phyloP scores from a whole-genome alignment of 2,329 filamentous ascomycete genomes.

The Colletotrichum magnum region DNA sequence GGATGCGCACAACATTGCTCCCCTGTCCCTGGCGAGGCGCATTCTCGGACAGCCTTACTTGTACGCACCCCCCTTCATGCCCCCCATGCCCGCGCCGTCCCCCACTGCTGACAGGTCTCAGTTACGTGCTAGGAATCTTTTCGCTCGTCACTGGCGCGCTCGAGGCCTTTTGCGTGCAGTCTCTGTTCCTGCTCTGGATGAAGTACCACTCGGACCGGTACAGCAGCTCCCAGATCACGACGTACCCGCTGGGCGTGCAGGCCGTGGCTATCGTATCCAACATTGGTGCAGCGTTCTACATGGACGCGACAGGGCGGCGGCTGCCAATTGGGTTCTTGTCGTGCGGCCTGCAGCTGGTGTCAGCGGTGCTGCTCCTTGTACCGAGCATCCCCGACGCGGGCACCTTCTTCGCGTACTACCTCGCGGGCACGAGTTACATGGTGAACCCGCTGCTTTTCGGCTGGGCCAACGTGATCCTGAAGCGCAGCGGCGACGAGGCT shows the following conservation, averaged over 20 bases:
- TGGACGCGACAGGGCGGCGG: slow-evolving; percentile 50
- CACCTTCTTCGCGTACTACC: slow-evolving; percentile 54
- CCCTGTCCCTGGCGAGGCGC: slow-evolving; percentile 47
- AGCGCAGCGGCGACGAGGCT: slow-evolving; percentile 52
- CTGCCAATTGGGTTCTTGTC: slow-evolving; percentile 53
- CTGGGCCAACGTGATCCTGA: slow-evolving; percentile 39
- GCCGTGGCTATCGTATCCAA: slow-evolving; percentile 55
- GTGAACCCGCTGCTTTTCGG: slow-evolving; percentile 56
- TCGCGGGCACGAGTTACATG: slow-evolving; percentile 55
- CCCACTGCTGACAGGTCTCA: slow-evolving; percentile 23
- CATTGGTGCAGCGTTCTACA: slow-evolving; percentile 51
- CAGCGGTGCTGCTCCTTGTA: slow-evolving; percentile 50
- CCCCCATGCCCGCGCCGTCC: background rate
- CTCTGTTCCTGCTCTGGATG: slow-evolving; percentile 48
- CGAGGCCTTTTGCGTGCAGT: slow-evolving; percentile 48
- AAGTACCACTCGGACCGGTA: slow-evolving; percentile 43
- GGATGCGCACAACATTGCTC: slow-evolving; percentile 52
- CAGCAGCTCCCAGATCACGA: slow-evolving; percentile 51
- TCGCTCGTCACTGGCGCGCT: slow-evolving; percentile 52
- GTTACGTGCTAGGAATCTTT: slow-evolving; percentile 56
- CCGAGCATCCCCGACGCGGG: slow-evolving; percentile 49
- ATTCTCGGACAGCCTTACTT: slow-evolving; percentile 47
- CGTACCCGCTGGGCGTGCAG: slow-evolving; percentile 54
- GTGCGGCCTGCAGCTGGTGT: slow-evolving; percentile 50
- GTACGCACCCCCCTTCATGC: slow-evolving; percentile 31